Evolutionary conservation across 495 filamentous ascomycete genomes (phyloP), one percentile per base, ranked within the genome.

Genomic region (Xylaria bambusicola): DNA sequence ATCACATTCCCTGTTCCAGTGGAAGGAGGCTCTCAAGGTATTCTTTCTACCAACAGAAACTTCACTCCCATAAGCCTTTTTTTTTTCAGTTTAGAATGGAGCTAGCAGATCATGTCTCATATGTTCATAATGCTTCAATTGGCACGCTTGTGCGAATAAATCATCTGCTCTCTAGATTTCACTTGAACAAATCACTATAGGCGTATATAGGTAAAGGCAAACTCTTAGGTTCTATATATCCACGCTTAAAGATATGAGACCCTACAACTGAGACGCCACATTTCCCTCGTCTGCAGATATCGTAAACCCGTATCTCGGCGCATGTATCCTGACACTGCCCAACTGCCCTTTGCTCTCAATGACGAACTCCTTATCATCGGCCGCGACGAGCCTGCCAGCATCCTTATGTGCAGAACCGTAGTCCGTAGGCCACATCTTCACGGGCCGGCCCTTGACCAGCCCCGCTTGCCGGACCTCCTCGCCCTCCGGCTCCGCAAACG

Each of bases 381-480:
- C 44, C 23, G 66, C 73, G 17, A 84, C 73, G 59, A 86, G 60
- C 44, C 49, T 69, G 0, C 84, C 85, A 9, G 63, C 57, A 66
- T 88, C 86, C 54, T 77, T 77, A 62, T 83, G 75, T 9, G 41
- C 71, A 42, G 71, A 78, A 9, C 85, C 86, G 24, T 75, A 78
- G 62, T 87, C 84, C 9, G 74, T 79, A 6, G 84, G 84, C 71
- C 77, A 82, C 49, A 86, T 61, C 65, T 81, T 72, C 12, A 87
- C 77, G 52, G 68, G 44, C 15, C 71, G 61, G 1, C 83, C 83
- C 62, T 77, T 77, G 54, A 40, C 59, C 52, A 7, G 59, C 64
- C 29, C 59, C 59, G 4, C 53, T 2, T 68, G 74, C 61, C 84
- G 79, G 48, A 74, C 67, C 1, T n/a, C n/a, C n/a, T 21, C 70